Evolutionary conservation across 2,329 filamentous ascomycete species (phyloP).

Genomic region (Cladobotryum protrusum): DNA sequence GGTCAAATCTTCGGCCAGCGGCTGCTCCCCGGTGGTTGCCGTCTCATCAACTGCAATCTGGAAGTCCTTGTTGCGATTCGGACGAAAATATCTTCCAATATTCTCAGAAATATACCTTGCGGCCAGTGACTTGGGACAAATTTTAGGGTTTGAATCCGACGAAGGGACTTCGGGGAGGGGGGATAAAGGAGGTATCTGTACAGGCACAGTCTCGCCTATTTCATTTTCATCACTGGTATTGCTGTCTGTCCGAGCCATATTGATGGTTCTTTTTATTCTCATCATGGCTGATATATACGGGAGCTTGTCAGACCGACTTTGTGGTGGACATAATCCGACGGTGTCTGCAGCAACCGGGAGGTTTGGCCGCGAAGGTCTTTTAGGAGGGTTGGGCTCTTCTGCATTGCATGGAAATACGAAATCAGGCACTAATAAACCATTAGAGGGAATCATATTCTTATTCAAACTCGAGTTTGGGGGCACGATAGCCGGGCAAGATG

Average conservation of each 20-base stretch:
- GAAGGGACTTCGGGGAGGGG: neutral
- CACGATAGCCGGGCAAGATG: no score
- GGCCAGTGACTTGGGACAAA: neutral
- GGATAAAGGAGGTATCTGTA: constrained; percentile 19
- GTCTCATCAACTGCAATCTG: constrained; percentile 31
- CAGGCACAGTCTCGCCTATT: constrained; percentile 16
- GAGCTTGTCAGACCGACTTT: neutral
- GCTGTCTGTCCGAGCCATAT: constrained; percentile 28
- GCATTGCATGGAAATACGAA: neutral
- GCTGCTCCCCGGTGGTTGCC: constrained; percentile 16
- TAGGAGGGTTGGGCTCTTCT: neutral
- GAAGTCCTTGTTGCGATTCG: constrained; percentile 19
- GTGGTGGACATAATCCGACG: neutral
- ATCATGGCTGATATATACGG: constrained; percentile 13
- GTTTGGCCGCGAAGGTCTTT: neutral
- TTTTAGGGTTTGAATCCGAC: constrained; percentile 6
- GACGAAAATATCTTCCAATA: constrained; percentile 28
- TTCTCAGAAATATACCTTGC: constrained; percentile 13
- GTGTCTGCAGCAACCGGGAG: neutral
- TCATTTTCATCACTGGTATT: constrained; percentile 24
- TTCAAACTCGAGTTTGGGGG: no score
- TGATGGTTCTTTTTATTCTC: constrained; percentile 25
- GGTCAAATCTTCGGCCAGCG: neutral
- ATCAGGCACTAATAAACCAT: neutral
- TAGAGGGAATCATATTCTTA: no score